phyloP scores from a whole-genome alignment of 2,329 filamentous ascomycete genomes.

The Paraconiothyrium sp. region DNA sequence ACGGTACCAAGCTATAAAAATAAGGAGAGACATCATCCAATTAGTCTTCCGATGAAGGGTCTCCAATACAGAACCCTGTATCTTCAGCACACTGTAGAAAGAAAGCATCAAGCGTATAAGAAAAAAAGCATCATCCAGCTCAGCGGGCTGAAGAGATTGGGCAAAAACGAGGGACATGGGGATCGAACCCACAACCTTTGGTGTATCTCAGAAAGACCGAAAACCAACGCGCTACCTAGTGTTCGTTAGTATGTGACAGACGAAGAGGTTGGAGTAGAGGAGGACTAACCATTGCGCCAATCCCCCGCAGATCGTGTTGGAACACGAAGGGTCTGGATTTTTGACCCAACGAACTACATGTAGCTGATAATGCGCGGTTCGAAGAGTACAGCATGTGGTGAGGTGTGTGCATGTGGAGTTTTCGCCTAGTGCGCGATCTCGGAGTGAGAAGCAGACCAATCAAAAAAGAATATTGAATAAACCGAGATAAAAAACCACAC shows the following conservation, averaged over 20 bases:
- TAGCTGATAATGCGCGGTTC: background rate
- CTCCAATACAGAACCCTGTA: background rate
- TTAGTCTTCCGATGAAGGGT: background rate
- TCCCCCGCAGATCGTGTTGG: background rate
- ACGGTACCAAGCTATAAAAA: background rate
- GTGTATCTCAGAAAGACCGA: background rate
- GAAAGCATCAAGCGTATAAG: constrained; percentile 16
- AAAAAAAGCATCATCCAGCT: constrained; percentile 22
- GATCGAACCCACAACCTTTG: background rate
- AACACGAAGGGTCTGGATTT: too few species aligned
- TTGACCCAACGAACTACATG: background rate
- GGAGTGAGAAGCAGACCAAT: background rate
- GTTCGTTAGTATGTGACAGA: background rate
- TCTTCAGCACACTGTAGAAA: too few species aligned
- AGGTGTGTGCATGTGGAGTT: too few species aligned
- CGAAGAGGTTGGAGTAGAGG: constrained; percentile 7
- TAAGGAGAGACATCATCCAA: background rate
- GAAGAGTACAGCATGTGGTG: too few species aligned
- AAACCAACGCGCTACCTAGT: background rate
- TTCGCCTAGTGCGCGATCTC: too few species aligned
- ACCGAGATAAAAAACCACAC: background rate
- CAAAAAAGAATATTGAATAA: background rate
- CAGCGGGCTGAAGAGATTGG: too few species aligned
- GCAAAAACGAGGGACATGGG: background rate
- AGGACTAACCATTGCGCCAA: background rate